Percentiles rank a stretch among this genome's conserved stretches.
Evolutionary conservation across 225 moss, liverwort and hornwort species (phyloP).

Genomic region (Marchantia polymorpha): DNA sequence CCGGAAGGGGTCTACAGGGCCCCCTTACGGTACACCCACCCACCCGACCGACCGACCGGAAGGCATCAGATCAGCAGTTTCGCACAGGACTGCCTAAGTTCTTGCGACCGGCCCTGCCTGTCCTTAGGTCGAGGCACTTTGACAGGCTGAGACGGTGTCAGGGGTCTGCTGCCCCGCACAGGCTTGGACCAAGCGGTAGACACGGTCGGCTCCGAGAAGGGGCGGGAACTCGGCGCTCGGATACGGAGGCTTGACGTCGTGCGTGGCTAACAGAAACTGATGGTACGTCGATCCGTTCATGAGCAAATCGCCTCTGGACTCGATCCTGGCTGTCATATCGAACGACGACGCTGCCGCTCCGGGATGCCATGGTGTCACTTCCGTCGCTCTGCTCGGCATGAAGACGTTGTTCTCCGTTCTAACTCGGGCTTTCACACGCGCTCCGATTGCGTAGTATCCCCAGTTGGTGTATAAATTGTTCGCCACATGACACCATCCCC

Average conservation of each 20-base stretch:
- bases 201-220: slow-evolving; percentile 20
- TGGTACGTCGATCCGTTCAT: slow-evolving; percentile 79
- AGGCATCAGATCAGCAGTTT: no score
- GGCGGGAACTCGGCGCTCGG: slow-evolving; percentile 35
- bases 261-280: slow-evolving; percentile 49
- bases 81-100: neutral
- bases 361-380: slow-evolving; percentile 85
- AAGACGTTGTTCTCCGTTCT: slow-evolving; percentile 76
- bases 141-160: slow-evolving; percentile 17
- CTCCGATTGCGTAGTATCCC: slow-evolving; percentile 95
- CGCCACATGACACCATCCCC: slow-evolving; percentile 85
- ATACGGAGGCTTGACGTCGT: slow-evolving; percentile 45
- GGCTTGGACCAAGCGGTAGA: slow-evolving; percentile 27
- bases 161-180: slow-evolving; percentile 37
- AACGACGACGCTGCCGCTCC: slow-evolving; percentile 49
- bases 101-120: no score
- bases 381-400: slow-evolving; percentile 42
- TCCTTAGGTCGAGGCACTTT: neutral
- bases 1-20: neutral
- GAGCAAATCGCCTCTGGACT: slow-evolving; percentile 54
- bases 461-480: slow-evolving; percentile 91
- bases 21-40: neutral
- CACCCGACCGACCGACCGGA: neutral
- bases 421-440: slow-evolving; percentile 62
- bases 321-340: slow-evolving; percentile 66